Evolutionary conservation across 768 basidiomycete species (phyloP).

Genomic region (Leccinellum rugosiceps): DNA sequence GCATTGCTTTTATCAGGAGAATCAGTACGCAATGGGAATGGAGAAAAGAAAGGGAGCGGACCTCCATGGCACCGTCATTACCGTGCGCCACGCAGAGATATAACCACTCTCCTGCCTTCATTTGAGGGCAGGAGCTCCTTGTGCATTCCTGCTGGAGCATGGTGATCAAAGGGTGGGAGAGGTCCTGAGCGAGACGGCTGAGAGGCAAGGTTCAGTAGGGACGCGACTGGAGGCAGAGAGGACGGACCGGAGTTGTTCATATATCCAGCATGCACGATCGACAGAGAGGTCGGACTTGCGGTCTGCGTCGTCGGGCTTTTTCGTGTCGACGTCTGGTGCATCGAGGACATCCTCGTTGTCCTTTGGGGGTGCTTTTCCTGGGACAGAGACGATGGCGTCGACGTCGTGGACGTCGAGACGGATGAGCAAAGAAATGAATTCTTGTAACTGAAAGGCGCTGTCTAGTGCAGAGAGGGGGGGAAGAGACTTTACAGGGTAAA

Average conservation of each 20-base stretch:
- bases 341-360: constrained; percentile 24
- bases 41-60: constrained; percentile 29
- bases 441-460: constrained; percentile 92
- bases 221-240: not conserved
- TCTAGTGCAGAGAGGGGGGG: constrained; percentile 73
- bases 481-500: constrained; percentile 72
- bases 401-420: constrained; percentile 87
- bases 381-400: constrained; percentile 72
- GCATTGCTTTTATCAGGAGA: constrained; percentile 60
- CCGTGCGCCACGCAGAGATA: constrained; percentile 96
- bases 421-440: constrained; percentile 88
- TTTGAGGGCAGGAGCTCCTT: constrained; percentile 84
- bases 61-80: constrained; percentile 84
- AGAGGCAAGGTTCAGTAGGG: not conserved
- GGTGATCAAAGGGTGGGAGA: constrained; percentile 81
- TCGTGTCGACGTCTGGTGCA: constrained; percentile 30
- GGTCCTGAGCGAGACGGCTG: constrained; percentile 85
- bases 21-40: constrained; percentile 16
- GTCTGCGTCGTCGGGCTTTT: constrained; percentile 28
- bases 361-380: constrained; percentile 42
- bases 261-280: constrained; percentile 84
- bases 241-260: constrained; percentile 56
- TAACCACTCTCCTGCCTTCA: constrained; percentile 99
- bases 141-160: constrained; percentile 87
- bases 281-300: constrained; percentile 54